Base-by-base conservation (phyloP, 306 rosid genomes). In the Casuarina equisetifolia region DNA sequence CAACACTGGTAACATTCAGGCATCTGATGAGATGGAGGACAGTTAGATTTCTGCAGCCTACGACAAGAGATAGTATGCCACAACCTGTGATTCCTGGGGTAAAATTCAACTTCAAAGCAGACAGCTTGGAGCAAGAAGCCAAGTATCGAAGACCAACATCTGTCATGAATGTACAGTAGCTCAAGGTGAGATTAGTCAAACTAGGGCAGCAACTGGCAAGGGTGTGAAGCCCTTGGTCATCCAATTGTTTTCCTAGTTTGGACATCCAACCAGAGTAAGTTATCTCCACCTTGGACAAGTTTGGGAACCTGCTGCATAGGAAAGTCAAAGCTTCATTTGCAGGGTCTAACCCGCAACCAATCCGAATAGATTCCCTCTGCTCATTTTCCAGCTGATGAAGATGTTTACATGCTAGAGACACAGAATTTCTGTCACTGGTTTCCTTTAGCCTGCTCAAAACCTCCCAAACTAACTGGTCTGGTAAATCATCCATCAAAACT, bases 181-280 rank as follows among this genome's bases (percentile, higher is more conserved):
- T 92, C 80, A 92, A 81, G 19, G 94, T 76, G 50, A 94, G 97
- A 77, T 94, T 90, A 15, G 69, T 71, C 9, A 90, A 76, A 66
- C 82, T 75, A 68, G 91, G 94, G 71, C 93, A 92, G 51, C 68
- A 69, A 69, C 40, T 77, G 16, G 96, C 85, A 73, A 94, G 93
- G 76, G 89, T 70, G 12, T 87, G 76, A 73, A 94, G 93, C 17
- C 98, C 98, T 68, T 82, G 89, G 66, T 94, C 96, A 83, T 94
- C 98, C 78, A 92, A 84, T 52, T 92, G 97, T 74, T 89, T 94
- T 46, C 98, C 97, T 50, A 92, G 78, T 73, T 92, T 90, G 6
- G 97, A 94, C 96, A 94, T 90, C 98, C 98, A 92, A 72, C 98
- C 97, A 25, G 94, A 79, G 69, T 94, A 92, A 20, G 85, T 82